Conservation (phyloP, 495 filamentous ascomycete genomes). For the Geoglossum glabrum region DNA sequence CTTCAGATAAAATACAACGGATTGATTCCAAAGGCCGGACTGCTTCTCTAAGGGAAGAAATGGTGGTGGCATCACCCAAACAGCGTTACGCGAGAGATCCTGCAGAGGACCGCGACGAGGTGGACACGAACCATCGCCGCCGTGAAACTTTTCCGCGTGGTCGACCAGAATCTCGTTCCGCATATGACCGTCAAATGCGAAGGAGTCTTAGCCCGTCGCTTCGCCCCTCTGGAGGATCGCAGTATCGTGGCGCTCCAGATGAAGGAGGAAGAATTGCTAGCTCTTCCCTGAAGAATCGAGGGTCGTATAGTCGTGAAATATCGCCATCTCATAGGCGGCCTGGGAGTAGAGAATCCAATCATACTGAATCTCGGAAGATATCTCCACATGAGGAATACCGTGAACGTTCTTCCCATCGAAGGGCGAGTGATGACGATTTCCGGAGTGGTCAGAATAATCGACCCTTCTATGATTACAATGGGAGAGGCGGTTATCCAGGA, state of each 20-base stretch:
- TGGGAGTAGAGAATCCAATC: background rate
- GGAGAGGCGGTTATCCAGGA: background rate
- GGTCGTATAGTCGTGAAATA: background rate
- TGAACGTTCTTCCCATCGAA: background rate
- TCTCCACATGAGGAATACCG: background rate
- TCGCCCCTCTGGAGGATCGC: background rate
- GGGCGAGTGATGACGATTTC: background rate
- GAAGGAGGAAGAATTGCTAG: background rate
- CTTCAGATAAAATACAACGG: background rate
- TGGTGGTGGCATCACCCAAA: background rate
- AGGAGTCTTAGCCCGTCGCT: background rate
- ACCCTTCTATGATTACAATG: background rate
- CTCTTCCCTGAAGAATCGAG: background rate
- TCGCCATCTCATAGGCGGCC: background rate
- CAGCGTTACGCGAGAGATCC: background rate
- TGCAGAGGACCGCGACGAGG: background rate
- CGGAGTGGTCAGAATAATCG: background rate
- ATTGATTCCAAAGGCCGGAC: background rate
- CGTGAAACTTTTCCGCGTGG: background rate
- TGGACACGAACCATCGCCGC: background rate
- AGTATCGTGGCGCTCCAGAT: background rate
- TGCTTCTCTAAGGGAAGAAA: background rate
- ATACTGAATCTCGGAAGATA: background rate
- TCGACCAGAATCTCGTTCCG: background rate
- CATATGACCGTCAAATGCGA: background rate